Evolutionary conservation across 2,329 filamentous ascomycete genomes (phyloP).

Genomic region (Chaetomium globosum): DNA sequence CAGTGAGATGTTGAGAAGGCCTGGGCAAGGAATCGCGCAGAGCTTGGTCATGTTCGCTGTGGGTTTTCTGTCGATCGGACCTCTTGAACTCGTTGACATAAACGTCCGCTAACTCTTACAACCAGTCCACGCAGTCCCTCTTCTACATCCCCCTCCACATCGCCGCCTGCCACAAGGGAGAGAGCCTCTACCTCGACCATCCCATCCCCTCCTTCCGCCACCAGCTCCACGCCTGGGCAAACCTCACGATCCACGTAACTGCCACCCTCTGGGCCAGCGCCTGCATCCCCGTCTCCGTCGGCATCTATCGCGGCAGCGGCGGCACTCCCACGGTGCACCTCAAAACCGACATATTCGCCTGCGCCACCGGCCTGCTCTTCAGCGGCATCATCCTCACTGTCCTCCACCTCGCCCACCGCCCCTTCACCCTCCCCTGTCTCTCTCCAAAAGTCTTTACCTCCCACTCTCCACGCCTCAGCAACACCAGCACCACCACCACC

Average conservation of each 20-base stretch:
- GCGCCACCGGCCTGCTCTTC: slow-evolving; percentile 28
- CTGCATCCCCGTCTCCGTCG: slow-evolving; percentile 38
- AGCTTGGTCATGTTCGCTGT: slow-evolving; percentile 33
- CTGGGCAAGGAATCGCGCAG: slow-evolving; percentile 25
- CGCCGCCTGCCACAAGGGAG: slow-evolving; percentile 36
- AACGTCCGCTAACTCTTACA: not conserved
- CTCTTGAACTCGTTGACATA: not conserved
- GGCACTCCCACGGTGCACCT: slow-evolving; percentile 27
- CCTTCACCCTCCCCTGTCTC: slow-evolving; percentile 23
- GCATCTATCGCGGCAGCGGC: slow-evolving; percentile 21
- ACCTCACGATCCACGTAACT: slow-evolving; percentile 39
- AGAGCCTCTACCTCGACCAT: slow-evolving; percentile 30
- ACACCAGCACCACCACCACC: not conserved
- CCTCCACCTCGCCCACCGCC: slow-evolving; percentile 10
- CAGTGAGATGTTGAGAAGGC: slow-evolving; percentile 14
- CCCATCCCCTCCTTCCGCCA: slow-evolving; percentile 37
- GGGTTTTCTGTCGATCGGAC: not conserved
- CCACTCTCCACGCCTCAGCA: not conserved
- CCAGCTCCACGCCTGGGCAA: slow-evolving; percentile 40
- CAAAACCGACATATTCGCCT: slow-evolving; percentile 38
- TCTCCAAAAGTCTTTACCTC: not conserved
- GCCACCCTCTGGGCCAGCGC: slow-evolving; percentile 39
- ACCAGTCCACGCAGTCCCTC: slow-evolving; percentile 39
- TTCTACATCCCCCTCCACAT: slow-evolving; percentile 41
- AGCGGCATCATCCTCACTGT: slow-evolving; percentile 12